These are phyloP conservation scores for Helichrysum umbraculigerum DNA, from an alignment of 129 eudicot genomes.

Conservation along the genomic window DNA sequence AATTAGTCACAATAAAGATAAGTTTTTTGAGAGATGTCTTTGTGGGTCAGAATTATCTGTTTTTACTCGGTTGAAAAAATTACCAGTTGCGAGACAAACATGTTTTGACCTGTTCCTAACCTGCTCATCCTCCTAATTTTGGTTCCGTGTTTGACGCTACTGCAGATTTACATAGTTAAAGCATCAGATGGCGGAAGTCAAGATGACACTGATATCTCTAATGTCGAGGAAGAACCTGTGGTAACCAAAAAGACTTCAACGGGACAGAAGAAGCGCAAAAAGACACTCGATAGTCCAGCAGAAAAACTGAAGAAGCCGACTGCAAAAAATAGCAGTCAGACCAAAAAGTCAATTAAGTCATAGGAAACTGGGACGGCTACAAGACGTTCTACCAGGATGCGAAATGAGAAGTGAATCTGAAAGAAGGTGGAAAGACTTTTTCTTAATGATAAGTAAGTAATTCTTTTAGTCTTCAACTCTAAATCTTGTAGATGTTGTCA, in stretches of 20 bases:
- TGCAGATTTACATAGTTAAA: conserved; percentile 65
- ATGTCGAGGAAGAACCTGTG: conserved; percentile 23
- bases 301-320: conserved; percentile 23
- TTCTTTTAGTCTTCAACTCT: not conserved
- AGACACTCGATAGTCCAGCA: conserved; percentile 21
- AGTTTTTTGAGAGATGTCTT: too few species aligned
- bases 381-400: conserved; percentile 34
- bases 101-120: not conserved
- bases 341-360: conserved; percentile 4
- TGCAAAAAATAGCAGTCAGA: conserved; percentile 9
- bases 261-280: conserved; percentile 29
- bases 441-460: not conserved
- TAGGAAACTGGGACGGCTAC: conserved; percentile 20
- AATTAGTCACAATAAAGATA: too few species aligned
- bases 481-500: conserved; percentile 24
- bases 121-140: not conserved
- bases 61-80: not conserved
- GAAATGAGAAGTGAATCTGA: conserved; percentile 27
- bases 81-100: not conserved
- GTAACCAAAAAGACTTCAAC: conserved; percentile 29
- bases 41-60: not conserved
- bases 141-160: conserved; percentile 17
- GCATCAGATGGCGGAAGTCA: conserved; percentile 34
- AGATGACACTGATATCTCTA: conserved; percentile 16
- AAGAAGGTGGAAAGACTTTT: not conserved